These are phyloP conservation scores for Gentiana macrophylla DNA, from an alignment of 257 asterid genomes.

Conservation along the genomic window DNA sequence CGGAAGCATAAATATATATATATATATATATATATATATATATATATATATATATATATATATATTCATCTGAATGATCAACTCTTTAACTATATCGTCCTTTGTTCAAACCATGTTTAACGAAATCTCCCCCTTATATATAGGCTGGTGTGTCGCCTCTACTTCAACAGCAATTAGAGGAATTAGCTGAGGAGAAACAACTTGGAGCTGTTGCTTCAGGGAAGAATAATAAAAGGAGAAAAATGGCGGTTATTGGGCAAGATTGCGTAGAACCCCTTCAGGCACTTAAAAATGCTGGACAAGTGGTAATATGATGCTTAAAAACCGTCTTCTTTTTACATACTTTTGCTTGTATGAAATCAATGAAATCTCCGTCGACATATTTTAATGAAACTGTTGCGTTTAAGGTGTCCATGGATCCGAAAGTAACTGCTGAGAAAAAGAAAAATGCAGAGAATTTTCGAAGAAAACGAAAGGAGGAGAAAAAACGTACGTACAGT, in stretches of 20 bases:
- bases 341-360: neutral
- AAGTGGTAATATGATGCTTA: slow-evolving; percentile 21
- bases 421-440: slow-evolving; percentile 27
- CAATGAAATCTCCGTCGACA: neutral
- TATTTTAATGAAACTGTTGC: neutral
- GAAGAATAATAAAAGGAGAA: slow-evolving; percentile 44
- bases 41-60: no score
- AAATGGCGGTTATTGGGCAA: slow-evolving; percentile 78
- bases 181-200: slow-evolving; percentile 43
- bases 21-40: no score
- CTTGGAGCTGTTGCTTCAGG: slow-evolving; percentile 16
- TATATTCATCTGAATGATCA: no score
- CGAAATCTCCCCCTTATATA: no score
- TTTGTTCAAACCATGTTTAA: no score
- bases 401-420: slow-evolving; percentile 18
- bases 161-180: slow-evolving; percentile 72
- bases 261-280: slow-evolving; percentile 90
- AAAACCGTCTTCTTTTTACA: neutral
- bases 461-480: slow-evolving; percentile 34
- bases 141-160: slow-evolving; percentile 89
- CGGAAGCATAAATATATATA: no score
- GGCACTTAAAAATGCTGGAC: slow-evolving; percentile 61
- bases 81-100: no score
- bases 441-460: slow-evolving; percentile 23
- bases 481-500: slow-evolving; percentile 27